These are phyloP conservation scores for Aspergillus vadensis DNA, from an alignment of 2,329 filamentous ascomycete genomes.

Conservation along the genomic window DNA sequence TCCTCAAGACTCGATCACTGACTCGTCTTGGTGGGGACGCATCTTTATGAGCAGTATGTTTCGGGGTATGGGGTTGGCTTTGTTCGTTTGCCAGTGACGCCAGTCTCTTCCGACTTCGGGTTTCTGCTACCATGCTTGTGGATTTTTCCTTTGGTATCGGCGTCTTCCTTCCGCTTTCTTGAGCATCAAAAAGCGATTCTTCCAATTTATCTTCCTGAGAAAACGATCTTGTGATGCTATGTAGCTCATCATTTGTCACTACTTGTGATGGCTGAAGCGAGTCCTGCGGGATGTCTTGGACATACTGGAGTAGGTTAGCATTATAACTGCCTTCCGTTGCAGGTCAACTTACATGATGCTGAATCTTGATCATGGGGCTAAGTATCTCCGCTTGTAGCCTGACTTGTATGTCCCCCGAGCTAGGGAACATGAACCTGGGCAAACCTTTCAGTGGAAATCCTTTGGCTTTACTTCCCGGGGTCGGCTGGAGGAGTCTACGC, in stretches of 20 bases:
- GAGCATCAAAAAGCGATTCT: not conserved
- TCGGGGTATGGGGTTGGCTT: not conserved
- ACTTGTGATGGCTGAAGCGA: constrained; percentile 6
- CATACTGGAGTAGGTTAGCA: constrained; percentile 19
- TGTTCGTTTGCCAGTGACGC: not conserved
- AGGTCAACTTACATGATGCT: constrained; percentile 31
- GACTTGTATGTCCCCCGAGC: constrained; percentile 20
- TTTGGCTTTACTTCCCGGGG: constrained; percentile 33
- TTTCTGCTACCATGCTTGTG: not conserved
- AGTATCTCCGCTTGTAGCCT: constrained; percentile 33
- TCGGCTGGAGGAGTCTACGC: constrained; percentile 29
- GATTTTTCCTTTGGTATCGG: constrained; percentile 3
- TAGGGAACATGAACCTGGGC: constrained; percentile 31
- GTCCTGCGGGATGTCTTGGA: not conserved
- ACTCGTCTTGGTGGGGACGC: not conserved
- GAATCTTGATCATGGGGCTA: constrained; percentile 36
- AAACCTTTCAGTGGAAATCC: constrained; percentile 33
- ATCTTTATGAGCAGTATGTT: not conserved
- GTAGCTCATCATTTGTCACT: constrained; percentile 4
- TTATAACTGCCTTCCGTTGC: not conserved
- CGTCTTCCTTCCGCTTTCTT: constrained; percentile 6
- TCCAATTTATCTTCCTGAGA: constrained; percentile 1
- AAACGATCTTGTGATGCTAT: not conserved
- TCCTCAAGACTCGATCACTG: not conserved
- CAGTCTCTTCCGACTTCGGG: constrained; percentile 15